These are phyloP conservation scores for Plasmodiophora brassicae DNA, from an alignment of 208 protist species.

Conservation along the genomic window DNA sequence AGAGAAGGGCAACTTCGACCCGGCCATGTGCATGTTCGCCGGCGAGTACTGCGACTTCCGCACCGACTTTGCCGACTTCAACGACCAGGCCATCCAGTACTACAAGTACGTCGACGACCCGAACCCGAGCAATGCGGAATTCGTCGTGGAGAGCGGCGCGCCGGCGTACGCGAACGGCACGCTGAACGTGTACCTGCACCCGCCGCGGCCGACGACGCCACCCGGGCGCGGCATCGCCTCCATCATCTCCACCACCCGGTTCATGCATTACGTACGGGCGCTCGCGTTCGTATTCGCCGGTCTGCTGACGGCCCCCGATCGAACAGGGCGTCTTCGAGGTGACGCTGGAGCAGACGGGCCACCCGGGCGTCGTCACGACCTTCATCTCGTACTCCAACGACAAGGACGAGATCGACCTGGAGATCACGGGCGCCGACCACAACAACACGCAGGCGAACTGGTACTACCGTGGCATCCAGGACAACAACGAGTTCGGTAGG, in stretches of 20 bases:
- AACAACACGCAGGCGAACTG: not conserved
- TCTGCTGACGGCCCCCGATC: too few relatives aligned
- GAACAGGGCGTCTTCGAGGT: too few relatives aligned
- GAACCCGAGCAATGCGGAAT: not conserved
- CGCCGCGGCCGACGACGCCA: not conserved
- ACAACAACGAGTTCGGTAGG: not conserved
- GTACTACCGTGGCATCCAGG: not conserved
- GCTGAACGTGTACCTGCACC: not conserved
- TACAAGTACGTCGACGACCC: not conserved
- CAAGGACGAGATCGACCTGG: conserved; percentile 1
- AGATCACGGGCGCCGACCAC: not conserved
- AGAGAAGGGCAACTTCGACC: not conserved
- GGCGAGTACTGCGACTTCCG: not conserved
- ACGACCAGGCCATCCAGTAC: not conserved
- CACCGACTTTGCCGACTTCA: not conserved
- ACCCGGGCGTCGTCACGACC: not conserved
- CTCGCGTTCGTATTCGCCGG: too few relatives aligned
- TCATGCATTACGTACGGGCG: conserved; percentile 21
- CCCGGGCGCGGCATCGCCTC: not conserved
- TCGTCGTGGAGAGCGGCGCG: conserved; percentile 14
- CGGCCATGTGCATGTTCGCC: not conserved
- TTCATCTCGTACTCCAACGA: conserved; percentile 21
- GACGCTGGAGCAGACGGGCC: too few relatives aligned
- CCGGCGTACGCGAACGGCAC: not conserved
- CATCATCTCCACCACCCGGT: not conserved